Evolutionary conservation across 208 protist genomes (phyloP).

Genomic region (Herpetomonas muscarum): DNA sequence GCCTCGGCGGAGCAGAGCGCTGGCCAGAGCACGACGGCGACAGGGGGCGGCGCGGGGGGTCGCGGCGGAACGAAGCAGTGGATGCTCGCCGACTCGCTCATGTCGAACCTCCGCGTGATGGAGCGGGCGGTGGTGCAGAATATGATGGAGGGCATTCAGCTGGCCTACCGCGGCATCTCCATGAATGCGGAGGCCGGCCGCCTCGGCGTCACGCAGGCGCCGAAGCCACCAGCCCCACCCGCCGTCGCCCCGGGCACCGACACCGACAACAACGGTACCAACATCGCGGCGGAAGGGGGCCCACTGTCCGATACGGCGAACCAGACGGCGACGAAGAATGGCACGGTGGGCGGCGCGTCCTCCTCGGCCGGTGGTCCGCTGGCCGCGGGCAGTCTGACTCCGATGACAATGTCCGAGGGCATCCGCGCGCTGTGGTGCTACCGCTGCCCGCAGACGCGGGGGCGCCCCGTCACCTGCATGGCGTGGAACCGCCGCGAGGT

Average conservation of each 20-base stretch:
- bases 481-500: constrained; percentile 87
- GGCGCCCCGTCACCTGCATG: constrained; percentile 87
- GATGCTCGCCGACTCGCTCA: constrained; percentile 77
- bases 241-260: not conserved
- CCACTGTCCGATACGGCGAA: no score
- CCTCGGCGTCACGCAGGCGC: not conserved
- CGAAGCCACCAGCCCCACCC: not conserved
- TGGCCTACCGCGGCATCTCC: constrained; percentile 78
- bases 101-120: constrained; percentile 83
- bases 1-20: constrained; percentile 5
- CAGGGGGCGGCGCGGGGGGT: not conserved
- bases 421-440: constrained; percentile 87
- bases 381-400: constrained; percentile 12
- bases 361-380: not conserved
- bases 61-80: constrained; percentile 29
- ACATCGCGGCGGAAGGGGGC: not conserved
- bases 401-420: constrained; percentile 35
- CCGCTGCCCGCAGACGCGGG: constrained; percentile 58
- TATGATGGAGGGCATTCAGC: constrained; percentile 78
- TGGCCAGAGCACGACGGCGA: constrained; percentile 2
- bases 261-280: not conserved
- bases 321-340: no score
- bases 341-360: no score
- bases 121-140: constrained; percentile 92
- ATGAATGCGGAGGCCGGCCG: constrained; percentile 30